Base-by-base conservation (phyloP, 1,284 basidiomycete genomes). In the Pterulicium gracile region DNA sequence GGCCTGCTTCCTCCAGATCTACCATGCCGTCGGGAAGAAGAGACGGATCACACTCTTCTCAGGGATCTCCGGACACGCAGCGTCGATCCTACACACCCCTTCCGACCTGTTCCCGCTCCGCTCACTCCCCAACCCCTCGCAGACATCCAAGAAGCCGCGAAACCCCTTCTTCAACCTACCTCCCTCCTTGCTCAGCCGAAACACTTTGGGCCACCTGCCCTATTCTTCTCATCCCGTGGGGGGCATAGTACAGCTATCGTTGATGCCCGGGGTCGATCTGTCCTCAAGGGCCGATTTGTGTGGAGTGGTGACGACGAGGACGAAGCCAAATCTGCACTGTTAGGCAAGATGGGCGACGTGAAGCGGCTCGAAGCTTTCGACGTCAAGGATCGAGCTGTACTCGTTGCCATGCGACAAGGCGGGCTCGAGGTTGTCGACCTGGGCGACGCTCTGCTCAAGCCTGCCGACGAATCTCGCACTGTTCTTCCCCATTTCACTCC, bases 211-310 rank as follows among this genome's bases (percentile, higher is more conserved):
- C 88, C 88, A 17, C 88, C 88, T 1, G 85, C 88, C 0, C 62
- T 92, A 15, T 92, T 92, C 65, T 91, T 79, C 59, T 89, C 88
- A 17, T 85, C 87, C 15, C 79, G 87, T 21, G 88, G 89, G 17
- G 83, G 84, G 1, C 83, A 88, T 54, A 86, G 85, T 52, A 91
- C 87, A 0, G 73, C 82, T 3, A 88, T 91, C 44, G 88, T 91
- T 17, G 88, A 90, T 56, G 75, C 81, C 19, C 76, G 87, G 18
- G 88, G 88, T 23, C 70, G 84, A 46, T 85, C 86, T 3, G 86
- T 90, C 10, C 70, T 90, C 14, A 85, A 87, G 54, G 81, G 81
- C 23, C 77, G 79, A 44, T 80, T 90, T 50, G 24, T 84, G 44
- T 90, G 87, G 87, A 88, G 77, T 48, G 57, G 67, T 0, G 82